Evolutionary conservation across 2,329 filamentous ascomycete genomes (phyloP).

Genomic region (Pleomassaria siparia): DNA sequence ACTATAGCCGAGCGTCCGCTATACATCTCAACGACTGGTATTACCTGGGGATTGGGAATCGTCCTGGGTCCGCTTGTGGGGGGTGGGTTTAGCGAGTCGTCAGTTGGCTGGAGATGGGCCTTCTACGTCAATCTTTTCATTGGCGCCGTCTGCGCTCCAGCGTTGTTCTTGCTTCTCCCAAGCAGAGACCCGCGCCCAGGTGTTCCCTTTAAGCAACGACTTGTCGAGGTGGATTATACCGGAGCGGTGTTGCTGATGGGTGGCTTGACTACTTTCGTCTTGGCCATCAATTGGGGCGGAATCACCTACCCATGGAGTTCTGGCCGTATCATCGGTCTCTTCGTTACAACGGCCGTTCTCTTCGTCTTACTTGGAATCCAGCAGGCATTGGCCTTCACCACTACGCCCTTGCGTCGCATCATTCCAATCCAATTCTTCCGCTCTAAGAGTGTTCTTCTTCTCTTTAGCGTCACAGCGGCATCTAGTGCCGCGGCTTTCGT

Average conservation of each 20-base stretch:
- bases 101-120: constrained; percentile 7
- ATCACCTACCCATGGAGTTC: constrained; percentile 50
- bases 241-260: constrained; percentile 3
- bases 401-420: constrained; percentile 46
- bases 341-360: constrained; percentile 48
- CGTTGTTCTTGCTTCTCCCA: neutral
- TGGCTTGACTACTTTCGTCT: constrained; percentile 33
- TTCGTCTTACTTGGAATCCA: constrained; percentile 48
- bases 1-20: constrained; percentile 22
- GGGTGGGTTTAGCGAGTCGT: constrained; percentile 45
- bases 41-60: constrained; percentile 47
- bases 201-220: constrained; percentile 11
- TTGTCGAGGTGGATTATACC: constrained; percentile 7
- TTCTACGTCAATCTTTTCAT: constrained; percentile 57
- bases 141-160: neutral
- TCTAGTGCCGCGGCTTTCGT: no score
- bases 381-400: constrained; percentile 50
- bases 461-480: no score
- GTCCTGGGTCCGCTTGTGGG: constrained; percentile 51
- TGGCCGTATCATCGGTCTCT: constrained; percentile 48
- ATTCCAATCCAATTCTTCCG: constrained; percentile 54
- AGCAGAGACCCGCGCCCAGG: neutral
- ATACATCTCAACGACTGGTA: constrained; percentile 35
- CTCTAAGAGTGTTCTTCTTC: constrained; percentile 41
- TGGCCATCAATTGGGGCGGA: constrained; percentile 57